These are phyloP conservation scores for Termitomyces heimii DNA, from an alignment of 768 basidiomycete genomes.

Conservation along the genomic window DNA sequence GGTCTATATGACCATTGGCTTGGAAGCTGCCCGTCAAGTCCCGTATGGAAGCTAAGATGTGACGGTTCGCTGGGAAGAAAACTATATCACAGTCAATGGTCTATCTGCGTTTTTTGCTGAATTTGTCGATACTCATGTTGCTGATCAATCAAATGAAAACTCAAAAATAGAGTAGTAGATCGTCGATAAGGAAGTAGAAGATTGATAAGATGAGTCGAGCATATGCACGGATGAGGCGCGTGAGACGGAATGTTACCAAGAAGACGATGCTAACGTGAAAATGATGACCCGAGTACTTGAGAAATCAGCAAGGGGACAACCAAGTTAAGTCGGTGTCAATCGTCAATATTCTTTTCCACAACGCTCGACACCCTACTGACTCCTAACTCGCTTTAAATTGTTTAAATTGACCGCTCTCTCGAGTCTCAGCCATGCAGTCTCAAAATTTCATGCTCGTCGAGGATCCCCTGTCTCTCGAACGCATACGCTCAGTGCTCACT, in stretches of 20 bases:
- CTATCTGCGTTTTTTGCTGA: background rate
- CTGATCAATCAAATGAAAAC: background rate
- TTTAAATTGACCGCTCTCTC: background rate
- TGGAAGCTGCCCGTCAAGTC: no score
- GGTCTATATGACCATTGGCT: no score
- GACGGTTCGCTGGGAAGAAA: no score
- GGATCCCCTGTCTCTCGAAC: slow-evolving; percentile 83
- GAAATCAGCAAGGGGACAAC: background rate
- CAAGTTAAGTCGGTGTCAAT: background rate
- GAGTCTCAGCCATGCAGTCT: slow-evolving; percentile 36
- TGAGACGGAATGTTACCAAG: background rate
- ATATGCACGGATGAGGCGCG: background rate
- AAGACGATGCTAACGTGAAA: background rate
- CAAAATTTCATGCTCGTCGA: slow-evolving; percentile 70
- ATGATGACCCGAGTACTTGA: background rate
- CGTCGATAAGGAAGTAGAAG: background rate
- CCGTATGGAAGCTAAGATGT: no score
- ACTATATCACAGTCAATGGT: background rate
- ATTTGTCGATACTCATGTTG: no score
- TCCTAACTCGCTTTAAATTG: background rate
- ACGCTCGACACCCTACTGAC: background rate
- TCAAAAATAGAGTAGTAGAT: no score
- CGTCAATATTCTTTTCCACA: background rate
- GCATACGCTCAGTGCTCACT: slow-evolving; percentile 80
- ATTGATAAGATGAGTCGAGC: background rate